Evolutionary conservation across 2,329 filamentous ascomycete genomes (phyloP), one percentile per base, ranked within the genome.

Genomic region (Colletotrichum kahawae): DNA sequence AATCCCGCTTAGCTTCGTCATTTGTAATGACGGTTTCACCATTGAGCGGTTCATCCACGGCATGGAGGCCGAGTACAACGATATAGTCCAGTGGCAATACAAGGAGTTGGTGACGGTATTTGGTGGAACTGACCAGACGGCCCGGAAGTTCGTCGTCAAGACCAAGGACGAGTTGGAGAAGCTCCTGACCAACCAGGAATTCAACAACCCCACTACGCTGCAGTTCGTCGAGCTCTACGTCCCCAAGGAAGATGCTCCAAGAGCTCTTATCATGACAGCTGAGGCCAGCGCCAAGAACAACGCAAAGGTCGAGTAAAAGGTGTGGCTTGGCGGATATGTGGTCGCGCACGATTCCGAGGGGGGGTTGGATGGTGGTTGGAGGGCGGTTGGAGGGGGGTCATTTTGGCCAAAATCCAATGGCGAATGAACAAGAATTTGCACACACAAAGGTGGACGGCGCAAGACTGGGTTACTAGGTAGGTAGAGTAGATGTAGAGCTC

Each of bases 31-130:
- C 54, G 95, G 95, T 13, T 98, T 94, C 85, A 97, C 95, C 12
- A 97, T 97, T 82, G 95, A 98, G 85, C 92, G 95, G 34, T 94
- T 92, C 82, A 97, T 98, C 80, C 95, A 98, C 83, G 95, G 95
- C 68, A 93, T 93, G 92, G 88, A 95, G 10, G 94, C 91, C 36
- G 82, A 82, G 31, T 98, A 98, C 87, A 98, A 98, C 81, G 94
- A 98, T 81, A 92, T 98, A 71, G 88, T 90, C 74, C 83, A 87
- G 13, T 98, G 95, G 95, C 88, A 93, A 66, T 94, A 93, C 87
- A 92, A 91, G 82, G 91, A 92, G 24, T 84, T 95, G 0, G 90
- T 94, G 3, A 87, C 88, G 5, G 90, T 91, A 1, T 95, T 97
- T 80, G 93, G 94, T 57, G 93, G 90, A 1, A 78, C 78, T 18